Evolutionary conservation across 164 flowering plant species (phyloP).

Genomic region (Kalanchoe fedtschenkoi): DNA sequence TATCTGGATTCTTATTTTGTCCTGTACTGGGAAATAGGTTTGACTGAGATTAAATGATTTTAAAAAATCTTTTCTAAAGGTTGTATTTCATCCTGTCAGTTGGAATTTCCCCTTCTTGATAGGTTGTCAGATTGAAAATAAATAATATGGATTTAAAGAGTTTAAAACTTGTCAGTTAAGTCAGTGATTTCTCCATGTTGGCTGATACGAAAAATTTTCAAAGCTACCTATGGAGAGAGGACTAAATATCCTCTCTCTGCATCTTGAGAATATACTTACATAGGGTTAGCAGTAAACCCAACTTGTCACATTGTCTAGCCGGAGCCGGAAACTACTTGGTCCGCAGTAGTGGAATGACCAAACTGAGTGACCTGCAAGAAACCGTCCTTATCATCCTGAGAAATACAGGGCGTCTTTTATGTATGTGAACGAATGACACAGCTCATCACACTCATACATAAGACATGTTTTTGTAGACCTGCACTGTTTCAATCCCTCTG

Average conservation of each 20-base stretch:
- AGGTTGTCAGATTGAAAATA: not conserved
- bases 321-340: not conserved
- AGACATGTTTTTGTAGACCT: not conserved
- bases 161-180: not conserved
- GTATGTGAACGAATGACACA: not conserved
- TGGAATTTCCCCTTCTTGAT: too few relatives aligned
- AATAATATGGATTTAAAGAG: not conserved
- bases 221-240: not conserved
- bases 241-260: not conserved
- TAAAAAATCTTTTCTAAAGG: too few relatives aligned
- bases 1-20: too few relatives aligned
- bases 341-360: not conserved
- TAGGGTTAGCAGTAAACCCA: not conserved
- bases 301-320: not conserved
- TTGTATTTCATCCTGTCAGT: not conserved
- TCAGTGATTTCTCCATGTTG: not conserved
- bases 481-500: slow-evolving; percentile 23
- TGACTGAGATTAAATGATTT: too few relatives aligned
- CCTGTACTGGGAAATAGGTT: too few relatives aligned
- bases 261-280: not conserved
- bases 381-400: not conserved
- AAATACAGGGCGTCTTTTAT: too few relatives aligned
- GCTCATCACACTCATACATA: not conserved
- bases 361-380: not conserved
- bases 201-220: not conserved